Evolutionary conservation across 2,329 filamentous ascomycete genomes (phyloP), one percentile per base, ranked within the genome.

Genomic region (Chrysosporium queenslandicum): DNA sequence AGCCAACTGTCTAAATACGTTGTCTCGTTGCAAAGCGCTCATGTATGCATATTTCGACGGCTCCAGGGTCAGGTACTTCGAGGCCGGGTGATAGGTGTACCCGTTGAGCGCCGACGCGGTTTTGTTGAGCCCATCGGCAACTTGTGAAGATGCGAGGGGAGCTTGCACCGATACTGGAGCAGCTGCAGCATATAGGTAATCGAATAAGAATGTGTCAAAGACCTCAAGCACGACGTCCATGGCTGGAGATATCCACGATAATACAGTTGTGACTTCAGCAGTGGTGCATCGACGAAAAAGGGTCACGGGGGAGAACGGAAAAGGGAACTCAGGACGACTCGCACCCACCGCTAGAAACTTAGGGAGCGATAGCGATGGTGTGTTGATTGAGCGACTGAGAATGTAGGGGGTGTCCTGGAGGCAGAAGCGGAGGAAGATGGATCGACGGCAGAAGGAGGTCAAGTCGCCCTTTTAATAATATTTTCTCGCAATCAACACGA

Each of bases 201-300:
- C 91, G 69, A 85, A 85, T 58, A 90, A 63, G 64, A 85, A 87
- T 61, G 83, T 87, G 71, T 97, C 91, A 70, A 81, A 78, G 55
- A 90, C 62, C 71, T 96, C 90, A 59, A 96, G 84, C 42, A 92
- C 81, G 71, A 96, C 81, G 76, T 97, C 91, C 91, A 97, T 96
- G 69, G 55, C 36, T 36, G 34, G 16, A 21, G 27, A 23, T 25
- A 7, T 45, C 27, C 30, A 29, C 5, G 29, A 30, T 53, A 40
- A 4, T 8, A 16, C 18, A 34, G 4, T 37, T 25, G 11, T 48
- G 8, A 8, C 30, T 30, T 53, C 34, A 53, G 23, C 20, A 20
- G 25, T 20, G 23, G 43, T 23, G 34, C 50, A 53, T 53, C n/a
- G n/a, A n/a, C n/a, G n/a, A n/a, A n/a, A n/a, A n/a, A 30, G 12